Evolutionary conservation across 176 grass and related monocot genomes (phyloP).

Genomic region (Raddia guianensis): DNA sequence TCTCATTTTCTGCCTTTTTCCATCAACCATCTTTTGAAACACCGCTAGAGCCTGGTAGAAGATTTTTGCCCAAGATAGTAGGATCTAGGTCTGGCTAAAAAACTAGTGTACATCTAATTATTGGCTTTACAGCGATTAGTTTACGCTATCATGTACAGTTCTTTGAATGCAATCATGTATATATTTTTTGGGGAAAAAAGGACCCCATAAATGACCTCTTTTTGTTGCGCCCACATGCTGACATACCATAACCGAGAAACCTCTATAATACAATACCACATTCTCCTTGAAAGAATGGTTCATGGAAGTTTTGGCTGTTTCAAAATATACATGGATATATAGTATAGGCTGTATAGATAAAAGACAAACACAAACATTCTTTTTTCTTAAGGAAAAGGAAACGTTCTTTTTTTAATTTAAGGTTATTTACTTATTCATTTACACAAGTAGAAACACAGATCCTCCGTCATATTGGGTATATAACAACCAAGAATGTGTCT

Average conservation of each 20-base stretch:
- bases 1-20: background rate
- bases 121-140: background rate
- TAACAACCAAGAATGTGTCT: conserved; percentile 29
- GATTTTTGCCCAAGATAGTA: conserved; percentile 1
- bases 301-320: conserved; percentile 4
- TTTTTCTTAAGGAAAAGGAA: background rate
- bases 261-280: conserved; percentile 7
- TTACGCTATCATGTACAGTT: background rate
- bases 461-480: conserved; percentile 17
- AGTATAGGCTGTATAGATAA: conserved; percentile 1
- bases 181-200: background rate
- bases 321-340: background rate
- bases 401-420: background rate
- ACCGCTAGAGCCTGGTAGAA: background rate
- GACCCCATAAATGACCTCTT: background rate
- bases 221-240: background rate
- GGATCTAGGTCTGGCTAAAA: conserved; percentile 2
- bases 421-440: conserved; percentile 45
- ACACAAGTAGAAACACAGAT: conserved; percentile 22
- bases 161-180: conserved; percentile 29
- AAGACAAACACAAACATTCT: background rate
- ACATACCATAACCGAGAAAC: background rate
- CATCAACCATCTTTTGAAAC: background rate
- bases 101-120: background rate
- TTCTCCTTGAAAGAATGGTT: background rate